Evolutionary conservation across 169 alveolate species (phyloP).

Genomic region (Cryptosporidium viatorum): DNA sequence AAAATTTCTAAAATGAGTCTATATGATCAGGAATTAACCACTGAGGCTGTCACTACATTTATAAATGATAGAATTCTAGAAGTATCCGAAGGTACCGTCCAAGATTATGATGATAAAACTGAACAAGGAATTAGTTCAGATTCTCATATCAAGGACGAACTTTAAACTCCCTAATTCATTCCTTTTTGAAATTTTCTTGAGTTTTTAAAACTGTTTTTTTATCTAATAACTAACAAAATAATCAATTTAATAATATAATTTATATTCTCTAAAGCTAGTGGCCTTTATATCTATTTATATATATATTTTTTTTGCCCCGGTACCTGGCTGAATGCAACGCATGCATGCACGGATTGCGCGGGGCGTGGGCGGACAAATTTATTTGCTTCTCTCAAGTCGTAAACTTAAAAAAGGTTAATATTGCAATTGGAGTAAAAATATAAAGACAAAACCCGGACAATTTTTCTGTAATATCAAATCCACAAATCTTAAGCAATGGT

Average conservation of each 20-base stretch:
- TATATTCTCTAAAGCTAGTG: no score
- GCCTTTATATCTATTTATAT: no score
- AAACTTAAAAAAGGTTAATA: conserved; percentile 3
- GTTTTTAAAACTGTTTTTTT: no score
- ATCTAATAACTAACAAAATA: no score
- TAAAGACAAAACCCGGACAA: conserved; percentile 53
- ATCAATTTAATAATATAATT: no score
- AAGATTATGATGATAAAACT: neutral
- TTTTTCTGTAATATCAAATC: conserved; percentile 51
- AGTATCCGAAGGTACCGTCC: neutral
- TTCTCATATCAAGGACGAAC: conserved; percentile 17
- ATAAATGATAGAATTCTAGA: neutral
- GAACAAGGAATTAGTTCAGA: neutral
- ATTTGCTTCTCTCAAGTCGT: neutral
- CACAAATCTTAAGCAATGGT: conserved; percentile 45
- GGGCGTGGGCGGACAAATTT: neutral
- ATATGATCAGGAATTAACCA: neutral
- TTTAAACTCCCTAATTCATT: neutral
- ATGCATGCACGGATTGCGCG: neutral
- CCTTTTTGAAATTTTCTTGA: no score
- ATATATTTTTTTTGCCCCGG: neutral
- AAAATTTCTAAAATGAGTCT: neutral
- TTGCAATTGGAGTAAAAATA: conserved; percentile 42
- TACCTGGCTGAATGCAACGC: neutral
- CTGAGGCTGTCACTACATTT: neutral